Evolutionary conservation across 805 yeast species (phyloP), one percentile per base, ranked within the genome.

Genomic region (Cyberlindnera petersonii): DNA sequence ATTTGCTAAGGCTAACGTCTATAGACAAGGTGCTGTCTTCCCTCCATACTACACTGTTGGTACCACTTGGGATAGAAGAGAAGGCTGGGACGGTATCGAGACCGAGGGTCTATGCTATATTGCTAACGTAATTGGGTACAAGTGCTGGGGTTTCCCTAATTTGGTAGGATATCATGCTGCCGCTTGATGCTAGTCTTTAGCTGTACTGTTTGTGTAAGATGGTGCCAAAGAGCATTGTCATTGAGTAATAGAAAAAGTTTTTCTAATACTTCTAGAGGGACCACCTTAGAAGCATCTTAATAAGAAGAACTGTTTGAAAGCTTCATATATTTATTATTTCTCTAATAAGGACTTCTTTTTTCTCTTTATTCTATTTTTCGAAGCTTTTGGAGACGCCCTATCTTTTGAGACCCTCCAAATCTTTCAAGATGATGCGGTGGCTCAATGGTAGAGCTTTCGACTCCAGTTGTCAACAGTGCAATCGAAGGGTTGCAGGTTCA

Each of bases 401-500:
- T 14, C 5, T 5, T 15, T 6, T 20, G 5, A 16, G 14, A 8
- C 16, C 10, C 5, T 15, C 20, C 6, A 14, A 19, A 26, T 9
- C 14, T 34, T 26, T 13, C 42, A 53, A 56, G 56, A 52, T 66
- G 79, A 75, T 71, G 80, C 79, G 77, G 79, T 75, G 82, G 82
- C 82, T 76, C 82, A 76, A 77, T 76, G 82, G 82, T 76, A 76
- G 82, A 76, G 82, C 82, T 74, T 77, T 77, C 77, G 82, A 76
- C 78, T 76, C 82, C 82, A 76, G 75, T 59, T 56, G 64, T 39
- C 9, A 33, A 41, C 47, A 53, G 57, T 67, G 74, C 65, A 62
- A 77, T 77, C 86, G 79, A 77, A 78, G 77, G 86, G 86, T 74
- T 79, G 86, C 85, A 79, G 84, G 86, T 79, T 79, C 86, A 75